phyloP scores from a whole-genome alignment of 75 land plant species.

The Picea sitchensis region DNA sequence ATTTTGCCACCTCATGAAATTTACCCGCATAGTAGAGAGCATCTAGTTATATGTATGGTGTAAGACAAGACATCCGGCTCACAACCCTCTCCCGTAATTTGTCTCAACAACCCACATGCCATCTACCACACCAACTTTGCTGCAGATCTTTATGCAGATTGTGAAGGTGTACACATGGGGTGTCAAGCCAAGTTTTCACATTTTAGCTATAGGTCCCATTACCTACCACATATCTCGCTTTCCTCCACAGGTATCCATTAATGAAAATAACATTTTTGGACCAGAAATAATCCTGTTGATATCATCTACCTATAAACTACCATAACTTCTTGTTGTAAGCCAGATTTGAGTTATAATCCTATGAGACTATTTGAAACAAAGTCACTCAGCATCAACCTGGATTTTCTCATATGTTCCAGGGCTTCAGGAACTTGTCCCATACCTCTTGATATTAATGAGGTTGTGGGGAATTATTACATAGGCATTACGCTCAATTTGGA shows the following conservation, averaged over 20 bases:
- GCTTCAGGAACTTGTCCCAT: conserved; percentile 36
- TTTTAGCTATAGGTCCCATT: conserved; percentile 38
- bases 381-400: conserved; percentile 47
- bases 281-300: conserved; percentile 23
- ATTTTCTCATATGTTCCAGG: conserved; percentile 37
- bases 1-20: conserved; percentile 34
- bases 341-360: conserved; percentile 50
- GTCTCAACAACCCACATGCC: conserved; percentile 51
- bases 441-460: conserved; percentile 35
- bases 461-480: conserved; percentile 41
- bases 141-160: conserved; percentile 59
- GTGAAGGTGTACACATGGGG: conserved; percentile 74
- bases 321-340: conserved; percentile 48
- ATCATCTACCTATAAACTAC: conserved; percentile 60
- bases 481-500: conserved; percentile 23
- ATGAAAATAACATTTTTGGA: conserved; percentile 47
- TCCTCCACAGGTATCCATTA: conserved; percentile 67
- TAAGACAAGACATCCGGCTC: conserved; percentile 72
- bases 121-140: conserved; percentile 49
- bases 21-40: conserved; percentile 56
- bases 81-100: conserved; percentile 62
- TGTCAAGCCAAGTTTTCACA: conserved; percentile 54
- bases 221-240: conserved; percentile 40
- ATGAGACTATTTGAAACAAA: conserved; percentile 61
- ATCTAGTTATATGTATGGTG: conserved; percentile 56